Evolutionary conservation across 768 basidiomycete species (phyloP), one percentile per base, ranked within the genome.

Genomic region (Boletus sp.): DNA sequence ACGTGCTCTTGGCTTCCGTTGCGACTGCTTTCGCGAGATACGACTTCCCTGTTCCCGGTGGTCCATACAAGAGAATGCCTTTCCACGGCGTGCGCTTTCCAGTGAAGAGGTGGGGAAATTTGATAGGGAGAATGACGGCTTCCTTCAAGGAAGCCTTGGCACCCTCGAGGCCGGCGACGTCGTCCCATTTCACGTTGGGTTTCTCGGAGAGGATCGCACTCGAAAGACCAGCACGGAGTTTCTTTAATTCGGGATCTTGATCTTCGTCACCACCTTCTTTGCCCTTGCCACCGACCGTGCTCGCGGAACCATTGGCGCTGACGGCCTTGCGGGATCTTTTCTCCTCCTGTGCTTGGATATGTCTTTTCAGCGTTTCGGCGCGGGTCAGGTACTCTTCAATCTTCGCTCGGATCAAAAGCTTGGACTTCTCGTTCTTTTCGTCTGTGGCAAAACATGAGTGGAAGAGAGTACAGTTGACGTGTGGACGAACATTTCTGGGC

Each of bases 41-140:
- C 40, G 87, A 90, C 75, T 99, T 99, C 14, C 97, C 97, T 10
- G 97, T 98, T 3, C 97, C 97, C 0, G 97, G 97, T 17, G 97
- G 97, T 0, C 97, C 97, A 66, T 99, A 99, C 4, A 99, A 77
- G 52, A 99, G 73, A 49, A 99, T 98, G 7, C 97, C 97, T 45
- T 80, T 81, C 97, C 97, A 98, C 3, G 97, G 96, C 10, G 95
- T 98, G 17, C 97, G 87, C 72, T 98, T 98, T 37, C 96, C 97
- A 1, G 95, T 98, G 74, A 99, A 99, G 29, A 99, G 81, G 72
- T 98, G 94, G 2, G 97, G 97, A 64, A 98, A 98, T 71, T 98
- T 98, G 81, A 98, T 98, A 5, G 97, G 97, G n/a, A 99, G 79
- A 68, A 98, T 97, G 68, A 98, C 97, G 35, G 97, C 96, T 70